Evolutionary conservation across 441 rosid species (phyloP).

Genomic region (Populus hybrid): DNA sequence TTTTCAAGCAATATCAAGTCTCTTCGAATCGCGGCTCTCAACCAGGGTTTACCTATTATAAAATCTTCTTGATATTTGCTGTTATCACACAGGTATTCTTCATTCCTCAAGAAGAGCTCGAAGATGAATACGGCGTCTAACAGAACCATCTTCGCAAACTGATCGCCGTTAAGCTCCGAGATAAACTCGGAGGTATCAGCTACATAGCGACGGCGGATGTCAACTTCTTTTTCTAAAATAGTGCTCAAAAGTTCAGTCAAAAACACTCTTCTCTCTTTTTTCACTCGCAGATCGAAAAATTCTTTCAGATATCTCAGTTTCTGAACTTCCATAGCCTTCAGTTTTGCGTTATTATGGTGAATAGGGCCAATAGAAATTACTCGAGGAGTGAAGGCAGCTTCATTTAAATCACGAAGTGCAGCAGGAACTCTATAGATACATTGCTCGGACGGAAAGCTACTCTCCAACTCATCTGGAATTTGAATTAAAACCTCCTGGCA

Average conservation of each 20-base stretch:
- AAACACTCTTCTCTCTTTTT: background rate
- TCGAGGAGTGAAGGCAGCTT: background rate
- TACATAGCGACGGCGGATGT: no score
- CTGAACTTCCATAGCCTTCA: background rate
- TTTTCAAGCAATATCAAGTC: background rate
- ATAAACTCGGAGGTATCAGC: background rate
- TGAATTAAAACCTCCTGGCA: no score
- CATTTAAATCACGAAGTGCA: background rate
- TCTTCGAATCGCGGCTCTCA: constrained; percentile 11
- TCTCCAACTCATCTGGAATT: no score
- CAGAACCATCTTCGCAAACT: constrained; percentile 22
- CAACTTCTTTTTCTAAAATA: no score
- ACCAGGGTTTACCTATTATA: constrained; percentile 19
- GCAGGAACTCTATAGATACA: background rate
- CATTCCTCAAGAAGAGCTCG: constrained; percentile 21
- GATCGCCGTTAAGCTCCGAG: background rate
- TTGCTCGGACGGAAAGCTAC: background rate
- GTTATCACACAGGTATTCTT: no score
- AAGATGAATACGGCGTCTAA: constrained; percentile 30
- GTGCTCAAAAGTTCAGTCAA: background rate
- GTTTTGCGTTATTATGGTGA: background rate
- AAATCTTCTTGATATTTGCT: background rate
- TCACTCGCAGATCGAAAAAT: background rate
- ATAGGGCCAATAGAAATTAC: background rate
- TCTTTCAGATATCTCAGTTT: background rate